Evolutionary conservation across 225 moss, liverwort and hornwort species (phyloP).

Genomic region (Sphagnum contortum): DNA sequence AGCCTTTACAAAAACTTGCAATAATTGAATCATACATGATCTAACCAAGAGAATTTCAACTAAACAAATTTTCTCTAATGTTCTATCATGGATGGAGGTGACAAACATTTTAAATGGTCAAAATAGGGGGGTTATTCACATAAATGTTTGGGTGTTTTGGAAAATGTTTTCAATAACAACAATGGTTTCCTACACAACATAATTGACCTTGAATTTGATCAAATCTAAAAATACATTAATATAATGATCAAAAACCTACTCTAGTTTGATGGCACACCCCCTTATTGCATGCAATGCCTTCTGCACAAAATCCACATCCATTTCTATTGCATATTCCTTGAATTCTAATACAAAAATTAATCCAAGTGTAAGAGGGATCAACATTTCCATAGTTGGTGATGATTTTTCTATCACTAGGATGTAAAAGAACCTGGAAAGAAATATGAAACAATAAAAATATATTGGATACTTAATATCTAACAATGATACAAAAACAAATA

Average conservation of each 20-base stretch:
- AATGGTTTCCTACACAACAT: constrained; percentile 97
- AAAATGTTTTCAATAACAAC: constrained; percentile 99
- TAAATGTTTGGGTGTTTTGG: constrained; percentile 92
- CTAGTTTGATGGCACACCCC: constrained; percentile 93
- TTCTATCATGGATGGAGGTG: too few species aligned
- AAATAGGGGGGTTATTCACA: too few species aligned
- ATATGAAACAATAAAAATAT: too few species aligned
- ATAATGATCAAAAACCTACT: constrained; percentile 89
- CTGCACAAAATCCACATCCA: constrained; percentile 96
- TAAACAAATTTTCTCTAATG: too few species aligned
- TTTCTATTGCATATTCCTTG: constrained; percentile 98
- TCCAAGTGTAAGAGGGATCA: neutral
- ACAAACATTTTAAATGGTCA: too few species aligned
- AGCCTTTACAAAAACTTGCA: constrained; percentile 95
- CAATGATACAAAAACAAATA: too few species aligned
- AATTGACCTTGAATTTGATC: constrained; percentile 98
- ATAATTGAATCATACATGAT: constrained; percentile 97
- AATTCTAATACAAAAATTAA: constrained; percentile 70
- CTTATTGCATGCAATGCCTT: constrained; percentile 97
- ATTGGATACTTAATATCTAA: too few species aligned
- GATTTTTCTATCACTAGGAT: neutral
- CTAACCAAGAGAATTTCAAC: constrained; percentile 1
- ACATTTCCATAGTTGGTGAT: neutral
- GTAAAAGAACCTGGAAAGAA: neutral
- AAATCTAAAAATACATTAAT: constrained; percentile 95